Evolutionary conservation across 345 rosid genomes (phyloP), one percentile per base, ranked within the genome.

Genomic region (Leavenworthia alabamica): DNA sequence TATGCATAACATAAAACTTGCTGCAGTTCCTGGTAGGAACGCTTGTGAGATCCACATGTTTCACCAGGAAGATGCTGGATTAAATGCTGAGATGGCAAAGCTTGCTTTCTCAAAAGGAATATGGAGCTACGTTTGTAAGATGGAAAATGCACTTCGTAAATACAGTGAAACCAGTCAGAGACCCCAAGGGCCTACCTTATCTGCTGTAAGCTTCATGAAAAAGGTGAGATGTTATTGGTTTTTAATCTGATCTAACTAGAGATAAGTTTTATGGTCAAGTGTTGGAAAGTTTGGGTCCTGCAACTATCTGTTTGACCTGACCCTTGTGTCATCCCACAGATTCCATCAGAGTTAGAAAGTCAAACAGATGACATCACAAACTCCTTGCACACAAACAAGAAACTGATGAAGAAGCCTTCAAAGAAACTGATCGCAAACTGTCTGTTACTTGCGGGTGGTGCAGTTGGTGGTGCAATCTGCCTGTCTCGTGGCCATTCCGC

Each of bases 31-130:
- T 6, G 89, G 93, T 52, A 81, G 81, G 69, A 82, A 86, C 68
- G 95, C 98, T 40, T 83, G 84, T 64, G 93, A 89, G 81, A 86
- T 92, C 68, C 80, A 76, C 67, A 74, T 89, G 95, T 78, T 80
- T 75, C 93, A 93, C 75, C 91, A 85, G 73, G 99, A 93, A 79
- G 93, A 93, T 77, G 94, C 96, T 43, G 91, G 97, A 42, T 62
- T 93, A 56, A 93, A 89, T 65, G 79, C 76, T 67, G 97, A 86
- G 69, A 85, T 93, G 91, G 88, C 96, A 36, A 89, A 81, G 71
- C 67, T 89, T 65, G 99, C 83, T 68, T 93, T 93, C 75, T 69
- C 91, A 23, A 93, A 71, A 82, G 97, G 97, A 65, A 86, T 93
- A 61, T 93, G 97, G 97, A 81, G 88, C 70, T 93, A 85, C 15